phyloP scores from a whole-genome alignment of 2,329 filamentous ascomycete genomes.

The Colletotrichum sp. region DNA sequence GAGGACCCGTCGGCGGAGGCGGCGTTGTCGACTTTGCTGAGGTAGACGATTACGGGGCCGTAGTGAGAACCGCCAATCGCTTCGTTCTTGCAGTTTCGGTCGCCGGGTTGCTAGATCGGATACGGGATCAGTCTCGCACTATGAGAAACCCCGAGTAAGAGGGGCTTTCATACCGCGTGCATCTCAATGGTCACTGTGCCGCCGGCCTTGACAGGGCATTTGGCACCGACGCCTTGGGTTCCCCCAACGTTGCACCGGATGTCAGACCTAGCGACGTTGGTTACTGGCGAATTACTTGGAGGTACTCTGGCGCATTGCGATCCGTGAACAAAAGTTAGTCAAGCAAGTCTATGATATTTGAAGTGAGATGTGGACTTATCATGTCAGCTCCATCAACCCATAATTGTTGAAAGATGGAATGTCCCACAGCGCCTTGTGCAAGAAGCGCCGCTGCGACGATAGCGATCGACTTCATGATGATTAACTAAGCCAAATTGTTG shows the following conservation, averaged over 20 bases:
- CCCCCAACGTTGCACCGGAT: slow-evolving; percentile 52
- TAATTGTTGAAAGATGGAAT: slow-evolving; percentile 56
- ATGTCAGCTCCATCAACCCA: slow-evolving; percentile 48
- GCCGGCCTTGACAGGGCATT: slow-evolving; percentile 53
- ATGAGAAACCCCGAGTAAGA: background rate
- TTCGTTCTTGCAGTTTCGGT: slow-evolving; percentile 49
- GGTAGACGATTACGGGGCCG: slow-evolving; percentile 58
- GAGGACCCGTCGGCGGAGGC: slow-evolving; percentile 45
- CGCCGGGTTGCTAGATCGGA: slow-evolving; percentile 44
- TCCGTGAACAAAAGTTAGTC: slow-evolving; percentile 32
- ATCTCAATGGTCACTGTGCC: slow-evolving; percentile 60
- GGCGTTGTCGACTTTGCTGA: slow-evolving; percentile 54
- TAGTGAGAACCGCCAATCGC: slow-evolving; percentile 61
- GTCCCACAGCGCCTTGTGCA: slow-evolving; percentile 42
- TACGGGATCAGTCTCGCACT: background rate
- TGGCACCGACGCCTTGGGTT: slow-evolving; percentile 36
- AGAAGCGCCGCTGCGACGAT: slow-evolving; percentile 35
- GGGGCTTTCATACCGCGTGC: slow-evolving; percentile 45
- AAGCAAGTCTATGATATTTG: background rate
- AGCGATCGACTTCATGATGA: slow-evolving; percentile 40
- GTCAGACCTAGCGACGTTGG: slow-evolving; percentile 44
- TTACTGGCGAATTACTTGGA: slow-evolving; percentile 54
- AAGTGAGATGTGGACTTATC: slow-evolving; percentile 32
- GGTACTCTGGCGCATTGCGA: slow-evolving; percentile 54
- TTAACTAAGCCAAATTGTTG: background rate